A percentile compares a stretch with the other conserved stretches of the same genome.
phyloP scores from a whole-genome alignment of 148 eudicot species.

The Camellia sinensis region DNA sequence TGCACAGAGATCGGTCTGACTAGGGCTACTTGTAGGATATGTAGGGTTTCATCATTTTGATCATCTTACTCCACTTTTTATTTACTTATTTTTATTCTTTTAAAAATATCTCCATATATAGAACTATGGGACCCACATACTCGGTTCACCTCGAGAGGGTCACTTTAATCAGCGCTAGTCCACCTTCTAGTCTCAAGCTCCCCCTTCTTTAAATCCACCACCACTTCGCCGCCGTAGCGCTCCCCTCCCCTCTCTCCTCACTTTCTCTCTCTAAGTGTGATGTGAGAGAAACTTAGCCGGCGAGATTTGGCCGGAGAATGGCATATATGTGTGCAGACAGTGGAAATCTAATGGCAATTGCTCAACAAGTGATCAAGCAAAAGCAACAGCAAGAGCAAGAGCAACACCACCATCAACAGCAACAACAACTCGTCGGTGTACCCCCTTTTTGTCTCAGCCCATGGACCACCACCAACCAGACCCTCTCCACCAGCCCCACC shows the following conservation, averaged over 20 bases:
- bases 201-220: neutral
- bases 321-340: conserved; percentile 91
- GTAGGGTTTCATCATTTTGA: neutral
- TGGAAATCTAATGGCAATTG: conserved; percentile 97
- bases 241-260: neutral
- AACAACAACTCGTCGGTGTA: conserved; percentile 24
- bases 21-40: neutral
- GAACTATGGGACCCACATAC: neutral
- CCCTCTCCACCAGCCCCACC: conserved; percentile 28
- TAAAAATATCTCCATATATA: neutral
- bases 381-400: conserved; percentile 74
- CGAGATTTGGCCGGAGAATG: conserved; percentile 45
- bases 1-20: too few relatives aligned
- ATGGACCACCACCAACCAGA: conserved; percentile 35
- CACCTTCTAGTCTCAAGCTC: neutral
- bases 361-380: conserved; percentile 85
- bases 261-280: neutral
- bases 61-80: neutral
- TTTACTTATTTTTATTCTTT: neutral
- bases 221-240: neutral
- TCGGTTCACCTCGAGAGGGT: neutral
- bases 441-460: conserved; percentile 45
- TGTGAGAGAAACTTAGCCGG: conserved; percentile 15
- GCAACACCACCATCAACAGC: conserved; percentile 41
- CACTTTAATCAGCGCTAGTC: neutral